These are phyloP conservation scores for Fusarium albidum DNA, from an alignment of 2,329 filamentous ascomycete species.

Conservation along the genomic window DNA sequence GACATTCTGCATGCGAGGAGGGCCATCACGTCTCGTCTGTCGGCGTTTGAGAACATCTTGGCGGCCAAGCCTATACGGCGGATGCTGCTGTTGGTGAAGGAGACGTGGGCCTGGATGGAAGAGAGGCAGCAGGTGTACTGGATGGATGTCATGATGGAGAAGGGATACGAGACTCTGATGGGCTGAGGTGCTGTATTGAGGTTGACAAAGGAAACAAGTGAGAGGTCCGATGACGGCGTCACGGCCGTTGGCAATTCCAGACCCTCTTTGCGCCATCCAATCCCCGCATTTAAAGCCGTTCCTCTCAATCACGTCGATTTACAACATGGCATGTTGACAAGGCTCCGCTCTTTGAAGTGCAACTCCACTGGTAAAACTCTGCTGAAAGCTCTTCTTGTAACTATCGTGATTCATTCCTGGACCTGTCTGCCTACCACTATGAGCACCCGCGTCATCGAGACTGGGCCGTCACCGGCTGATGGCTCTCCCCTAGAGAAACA, in stretches of 20 bases:
- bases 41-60: conserved; percentile 31
- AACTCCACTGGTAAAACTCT: background rate
- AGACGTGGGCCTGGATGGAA: conserved; percentile 40
- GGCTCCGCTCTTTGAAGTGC: conserved; percentile 3
- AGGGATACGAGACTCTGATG: conserved; percentile 43
- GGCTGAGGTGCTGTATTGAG: conserved; percentile 18
- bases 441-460: no score
- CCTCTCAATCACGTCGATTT: conserved; percentile 4
- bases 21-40: conserved; percentile 25
- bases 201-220: no score
- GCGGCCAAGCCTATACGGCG: conserved; percentile 38
- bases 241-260: background rate
- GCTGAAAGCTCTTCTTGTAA: background rate
- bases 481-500: no score
- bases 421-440: no score
- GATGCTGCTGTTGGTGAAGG: conserved; percentile 30
- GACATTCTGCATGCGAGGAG: conserved; percentile 29
- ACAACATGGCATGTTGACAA: no score
- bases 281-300: conserved; percentile 4
- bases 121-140: conserved; percentile 51
- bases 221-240: conserved; percentile 1
- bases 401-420: no score
- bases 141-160: conserved; percentile 51
- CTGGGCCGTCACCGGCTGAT: no score
- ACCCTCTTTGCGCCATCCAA: conserved; percentile 12